Conservation (phyloP, 2,329 filamentous ascomycete species). For the Bimuria novae-zelandiae region DNA sequence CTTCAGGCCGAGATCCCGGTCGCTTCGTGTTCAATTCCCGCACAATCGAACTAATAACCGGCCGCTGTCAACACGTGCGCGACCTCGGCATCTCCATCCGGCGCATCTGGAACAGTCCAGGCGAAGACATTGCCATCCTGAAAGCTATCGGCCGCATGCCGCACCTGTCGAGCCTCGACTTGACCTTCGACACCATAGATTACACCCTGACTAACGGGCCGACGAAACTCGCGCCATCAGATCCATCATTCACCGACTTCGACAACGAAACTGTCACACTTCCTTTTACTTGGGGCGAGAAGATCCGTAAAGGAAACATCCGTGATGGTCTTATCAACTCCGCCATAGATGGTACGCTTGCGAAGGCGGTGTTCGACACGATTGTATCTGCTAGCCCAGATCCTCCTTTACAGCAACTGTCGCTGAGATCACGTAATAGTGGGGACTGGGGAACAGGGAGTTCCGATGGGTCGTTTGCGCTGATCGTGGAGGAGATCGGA, state of each 20-base stretch:
- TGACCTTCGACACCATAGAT: constrained; percentile 2
- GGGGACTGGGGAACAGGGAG: not conserved
- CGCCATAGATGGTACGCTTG: constrained; percentile 4
- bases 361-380: constrained; percentile 6
- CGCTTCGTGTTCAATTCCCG: not conserved
- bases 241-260: constrained; percentile 5
- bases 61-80: not conserved
- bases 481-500: constrained; percentile 4
- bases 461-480: not conserved
- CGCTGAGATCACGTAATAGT: not conserved
- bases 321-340: constrained; percentile 1
- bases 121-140: constrained; percentile 7
- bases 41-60: not conserved
- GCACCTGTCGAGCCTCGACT: constrained; percentile 5
- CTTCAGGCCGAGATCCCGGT: not conserved
- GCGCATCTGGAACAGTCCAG: constrained; percentile 2
- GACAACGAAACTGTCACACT: not conserved
- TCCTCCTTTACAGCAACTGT: not conserved
- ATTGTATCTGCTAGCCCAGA: constrained; percentile 3
- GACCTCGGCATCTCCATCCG: constrained; percentile 1
- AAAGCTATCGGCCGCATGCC: constrained; percentile 6
- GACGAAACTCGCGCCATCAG: constrained; percentile 3
- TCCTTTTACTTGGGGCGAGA: not conserved
- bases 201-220: constrained; percentile 3
- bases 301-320: not conserved